Percentiles rank a stretch among this genome's conserved stretches.
These are phyloP conservation scores for Claviceps sp. DNA, from an alignment of 2,329 filamentous ascomycete genomes.

Conservation along the genomic window DNA sequence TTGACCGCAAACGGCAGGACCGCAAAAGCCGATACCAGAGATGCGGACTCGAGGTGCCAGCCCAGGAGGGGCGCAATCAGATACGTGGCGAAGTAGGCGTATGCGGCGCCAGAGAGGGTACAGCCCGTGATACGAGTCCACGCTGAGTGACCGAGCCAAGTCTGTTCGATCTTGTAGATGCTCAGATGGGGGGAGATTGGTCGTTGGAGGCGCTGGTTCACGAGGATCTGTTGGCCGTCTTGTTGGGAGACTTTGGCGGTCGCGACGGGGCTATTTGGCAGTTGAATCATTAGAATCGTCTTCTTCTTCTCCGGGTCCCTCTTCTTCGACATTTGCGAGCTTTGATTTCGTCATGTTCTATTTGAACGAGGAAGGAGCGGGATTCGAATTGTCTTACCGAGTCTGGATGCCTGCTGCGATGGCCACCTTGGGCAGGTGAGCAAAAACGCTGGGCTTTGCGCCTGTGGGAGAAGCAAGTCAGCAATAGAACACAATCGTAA, in stretches of 20 bases:
- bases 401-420: conserved; percentile 30
- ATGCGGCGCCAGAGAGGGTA: conserved; percentile 58
- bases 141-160: conserved; percentile 60
- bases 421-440: conserved; percentile 27
- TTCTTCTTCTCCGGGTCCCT: background rate
- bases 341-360: background rate
- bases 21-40: conserved; percentile 47
- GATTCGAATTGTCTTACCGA: conserved; percentile 25
- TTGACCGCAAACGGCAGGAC: conserved; percentile 46
- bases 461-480: conserved; percentile 13
- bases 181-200: conserved; percentile 73
- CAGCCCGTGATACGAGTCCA: conserved; percentile 78
- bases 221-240: conserved; percentile 54
- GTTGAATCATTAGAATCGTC: background rate
- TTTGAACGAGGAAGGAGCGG: too few relatives aligned
- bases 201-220: conserved; percentile 64
- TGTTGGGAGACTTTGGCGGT: conserved; percentile 42
- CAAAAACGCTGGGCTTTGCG: conserved; percentile 32
- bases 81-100: conserved; percentile 71
- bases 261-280: conserved; percentile 30
- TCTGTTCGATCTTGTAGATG: conserved; percentile 81
- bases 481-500: background rate
- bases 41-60: conserved; percentile 44
- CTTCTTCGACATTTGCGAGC: background rate
- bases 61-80: conserved; percentile 64